phyloP scores from a whole-genome alignment of 192 early-diverging fungal genomes.

The Coemansia sp. region DNA sequence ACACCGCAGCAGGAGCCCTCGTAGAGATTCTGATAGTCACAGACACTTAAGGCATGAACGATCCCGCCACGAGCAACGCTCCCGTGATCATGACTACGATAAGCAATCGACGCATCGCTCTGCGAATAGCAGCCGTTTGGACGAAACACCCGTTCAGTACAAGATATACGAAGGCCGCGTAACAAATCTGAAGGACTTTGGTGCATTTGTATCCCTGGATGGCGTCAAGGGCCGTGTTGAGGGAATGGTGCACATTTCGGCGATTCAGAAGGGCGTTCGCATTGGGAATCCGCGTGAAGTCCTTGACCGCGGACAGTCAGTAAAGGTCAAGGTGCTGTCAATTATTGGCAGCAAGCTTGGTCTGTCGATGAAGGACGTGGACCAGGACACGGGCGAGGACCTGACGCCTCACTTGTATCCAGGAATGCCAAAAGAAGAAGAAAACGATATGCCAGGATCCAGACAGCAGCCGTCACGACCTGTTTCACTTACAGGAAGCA shows the following conservation, averaged over 20 bases:
- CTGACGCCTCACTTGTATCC: constrained; percentile 78
- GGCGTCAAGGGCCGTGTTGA: constrained; percentile 75
- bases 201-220: constrained; percentile 85
- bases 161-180: constrained; percentile 90
- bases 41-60: not conserved
- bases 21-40: not conserved
- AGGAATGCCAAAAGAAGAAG: constrained; percentile 24
- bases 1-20: not conserved
- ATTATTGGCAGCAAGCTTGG: constrained; percentile 77
- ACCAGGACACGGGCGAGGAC: constrained; percentile 88
- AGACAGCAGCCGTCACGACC: constrained; percentile 10
- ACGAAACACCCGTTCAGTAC: constrained; percentile 82
- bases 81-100: not conserved
- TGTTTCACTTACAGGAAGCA: constrained; percentile 25
- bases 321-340: constrained; percentile 96
- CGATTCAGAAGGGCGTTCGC: constrained; percentile 63
- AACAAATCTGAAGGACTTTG: constrained; percentile 87
- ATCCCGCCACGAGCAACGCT: not conserved
- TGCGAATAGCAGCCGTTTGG: constrained; percentile 34
- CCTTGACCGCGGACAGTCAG: constrained; percentile 73
- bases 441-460: not conserved
- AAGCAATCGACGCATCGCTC: not conserved
- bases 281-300: constrained; percentile 83
- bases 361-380: constrained; percentile 95
- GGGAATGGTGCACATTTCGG: constrained; percentile 88